Conservation (phyloP, 148 eudicot genomes). For the Tetragonia tetragonoides region DNA sequence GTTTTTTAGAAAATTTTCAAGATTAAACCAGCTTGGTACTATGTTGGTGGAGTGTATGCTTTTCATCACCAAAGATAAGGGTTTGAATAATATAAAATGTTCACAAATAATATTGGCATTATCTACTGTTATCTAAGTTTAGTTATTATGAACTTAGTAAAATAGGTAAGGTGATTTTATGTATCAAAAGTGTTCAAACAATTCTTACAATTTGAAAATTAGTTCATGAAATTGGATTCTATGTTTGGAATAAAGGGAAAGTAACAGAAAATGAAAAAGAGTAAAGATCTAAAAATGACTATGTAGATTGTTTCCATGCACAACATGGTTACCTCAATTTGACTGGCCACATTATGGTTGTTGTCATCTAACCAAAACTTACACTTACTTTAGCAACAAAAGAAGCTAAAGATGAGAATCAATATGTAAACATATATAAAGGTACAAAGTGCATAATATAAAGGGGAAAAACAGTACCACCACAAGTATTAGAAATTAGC, state of each 20-base stretch:
- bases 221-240: not conserved
- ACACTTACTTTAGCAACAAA: slow-evolving; percentile 21
- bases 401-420: slow-evolving; percentile 7
- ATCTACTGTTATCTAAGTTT: no score
- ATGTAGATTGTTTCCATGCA: slow-evolving; percentile 29
- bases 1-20: no score
- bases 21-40: no score
- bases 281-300: not conserved
- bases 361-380: slow-evolving; percentile 21
- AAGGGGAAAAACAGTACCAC: not conserved
- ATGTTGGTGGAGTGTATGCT: no score
- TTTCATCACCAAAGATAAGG: no score
- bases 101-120: no score
- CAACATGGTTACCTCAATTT: slow-evolving; percentile 26
- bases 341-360: slow-evolving; percentile 23
- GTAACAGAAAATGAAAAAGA: not conserved
- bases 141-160: no score
- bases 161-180: no score
- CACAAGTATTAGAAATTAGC: slow-evolving; percentile 2
- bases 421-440: slow-evolving; percentile 11
- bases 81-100: no score
- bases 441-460: slow-evolving; percentile 6
- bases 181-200: not conserved
- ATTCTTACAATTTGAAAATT: not conserved
- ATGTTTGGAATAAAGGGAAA: not conserved